These are phyloP conservation scores for Lentinula aciculospora DNA, from an alignment of 768 basidiomycete genomes.

Conservation along the genomic window DNA sequence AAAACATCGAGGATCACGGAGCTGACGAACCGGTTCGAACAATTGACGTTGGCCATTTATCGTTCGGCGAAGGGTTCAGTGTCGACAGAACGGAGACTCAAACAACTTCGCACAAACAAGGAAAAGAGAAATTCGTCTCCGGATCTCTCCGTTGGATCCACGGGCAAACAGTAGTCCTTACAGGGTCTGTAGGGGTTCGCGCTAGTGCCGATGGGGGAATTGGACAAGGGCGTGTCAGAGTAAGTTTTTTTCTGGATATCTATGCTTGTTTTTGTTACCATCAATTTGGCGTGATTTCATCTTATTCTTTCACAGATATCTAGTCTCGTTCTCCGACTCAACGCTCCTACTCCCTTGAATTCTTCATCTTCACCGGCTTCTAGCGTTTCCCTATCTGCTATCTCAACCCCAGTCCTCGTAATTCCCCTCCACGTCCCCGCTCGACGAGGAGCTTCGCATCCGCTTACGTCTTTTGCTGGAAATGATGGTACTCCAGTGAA, in stretches of 20 bases:
- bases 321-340: slow-evolving; percentile 31
- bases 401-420: background rate
- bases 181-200: slow-evolving; percentile 48
- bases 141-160: slow-evolving; percentile 28
- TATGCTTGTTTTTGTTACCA: background rate
- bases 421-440: background rate
- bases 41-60: slow-evolving; percentile 42
- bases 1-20: background rate
- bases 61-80: slow-evolving; percentile 13
- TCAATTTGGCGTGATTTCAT: background rate
- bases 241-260: background rate
- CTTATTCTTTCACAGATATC: slow-evolving; percentile 12
- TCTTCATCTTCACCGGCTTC: background rate
- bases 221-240: slow-evolving; percentile 32
- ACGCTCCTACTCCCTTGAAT: slow-evolving; percentile 29
- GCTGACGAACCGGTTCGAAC: slow-evolving; percentile 23
- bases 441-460: background rate
- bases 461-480: background rate
- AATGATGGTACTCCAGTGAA: background rate
- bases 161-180: slow-evolving; percentile 49
- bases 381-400: no score
- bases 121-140: no score
- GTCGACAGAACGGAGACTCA: slow-evolving; percentile 10
- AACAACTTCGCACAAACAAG: slow-evolving; percentile 19
- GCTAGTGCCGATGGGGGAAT: slow-evolving; percentile 30